Conservation (phyloP, 306 rosid genomes). For the Quercus mongolica region DNA sequence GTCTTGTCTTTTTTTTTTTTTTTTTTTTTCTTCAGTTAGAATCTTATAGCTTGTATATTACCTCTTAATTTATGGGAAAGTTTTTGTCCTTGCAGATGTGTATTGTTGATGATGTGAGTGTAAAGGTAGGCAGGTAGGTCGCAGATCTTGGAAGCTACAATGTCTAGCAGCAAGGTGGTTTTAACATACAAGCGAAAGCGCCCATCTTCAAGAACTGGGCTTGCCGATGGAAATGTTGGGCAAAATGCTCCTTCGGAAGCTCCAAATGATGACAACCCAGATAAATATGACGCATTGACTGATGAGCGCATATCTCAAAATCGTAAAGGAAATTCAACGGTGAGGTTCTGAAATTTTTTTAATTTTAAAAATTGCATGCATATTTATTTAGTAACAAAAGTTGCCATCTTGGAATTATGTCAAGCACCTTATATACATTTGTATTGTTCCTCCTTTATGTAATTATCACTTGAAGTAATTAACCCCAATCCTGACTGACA, state of each 20-base stretch:
- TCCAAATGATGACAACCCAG: constrained; percentile 10
- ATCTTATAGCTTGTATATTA: not conserved
- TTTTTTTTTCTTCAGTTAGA: not conserved
- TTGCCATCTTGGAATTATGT: not conserved
- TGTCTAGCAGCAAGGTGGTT: constrained; percentile 52
- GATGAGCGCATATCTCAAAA: constrained; percentile 26
- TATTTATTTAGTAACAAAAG: not conserved
- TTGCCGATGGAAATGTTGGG: constrained; percentile 24
- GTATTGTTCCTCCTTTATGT: not conserved
- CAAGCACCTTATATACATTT: not conserved
- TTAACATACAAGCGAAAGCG: constrained; percentile 62
- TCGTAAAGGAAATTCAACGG: constrained; percentile 27
- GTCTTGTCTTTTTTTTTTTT: not conserved
- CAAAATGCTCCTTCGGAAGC: constrained; percentile 17
- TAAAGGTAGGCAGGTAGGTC: not conserved
- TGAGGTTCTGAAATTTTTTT: constrained; percentile 24
- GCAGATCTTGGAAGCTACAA: constrained; percentile 27
- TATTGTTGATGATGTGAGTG: not conserved
- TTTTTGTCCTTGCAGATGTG: not conserved
- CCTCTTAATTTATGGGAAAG: not conserved
- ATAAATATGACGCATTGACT: constrained; percentile 21
- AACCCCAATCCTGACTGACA: not conserved
- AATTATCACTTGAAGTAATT: not conserved
- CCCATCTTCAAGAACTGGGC: constrained; percentile 27
- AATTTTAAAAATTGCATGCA: too few relatives aligned